A percentile compares a stretch with the other conserved stretches of the same genome.
These are phyloP conservation scores for Pluteus cervinus DNA, from an alignment of 768 basidiomycete species.

Conservation along the genomic window DNA sequence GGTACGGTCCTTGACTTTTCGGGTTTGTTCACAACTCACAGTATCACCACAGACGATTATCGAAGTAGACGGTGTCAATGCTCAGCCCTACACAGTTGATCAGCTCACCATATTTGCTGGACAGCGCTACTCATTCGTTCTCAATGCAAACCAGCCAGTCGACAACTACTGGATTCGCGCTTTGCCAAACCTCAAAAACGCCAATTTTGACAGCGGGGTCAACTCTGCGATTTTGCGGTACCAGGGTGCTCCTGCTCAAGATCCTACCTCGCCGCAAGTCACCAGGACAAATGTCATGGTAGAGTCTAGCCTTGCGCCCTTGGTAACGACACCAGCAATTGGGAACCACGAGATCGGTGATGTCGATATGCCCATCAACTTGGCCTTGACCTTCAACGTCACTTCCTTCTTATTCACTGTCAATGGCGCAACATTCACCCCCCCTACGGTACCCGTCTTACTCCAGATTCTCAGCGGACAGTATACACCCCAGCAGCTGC, in stretches of 20 bases:
- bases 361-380: slow-evolving; percentile 32
- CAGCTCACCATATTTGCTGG: slow-evolving; percentile 34
- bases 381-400: slow-evolving; percentile 16
- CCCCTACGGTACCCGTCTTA: slow-evolving; percentile 39
- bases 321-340: slow-evolving; percentile 27
- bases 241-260: slow-evolving; percentile 28
- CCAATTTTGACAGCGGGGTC: slow-evolving; percentile 16
- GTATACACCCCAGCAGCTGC: slow-evolving; percentile 29
- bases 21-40: no score
- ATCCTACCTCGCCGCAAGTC: slow-evolving; percentile 28
- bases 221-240: slow-evolving; percentile 48
- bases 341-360: slow-evolving; percentile 30
- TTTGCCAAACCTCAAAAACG: slow-evolving; percentile 16
- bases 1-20: slow-evolving; percentile 11
- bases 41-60: slow-evolving; percentile 22
- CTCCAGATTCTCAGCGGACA: slow-evolving; percentile 46
- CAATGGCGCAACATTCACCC: slow-evolving; percentile 20
- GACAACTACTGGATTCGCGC: slow-evolving; percentile 33
- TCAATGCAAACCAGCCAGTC: slow-evolving; percentile 22
- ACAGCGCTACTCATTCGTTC: slow-evolving; percentile 30
- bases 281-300: slow-evolving; percentile 15
- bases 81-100: slow-evolving; percentile 25
- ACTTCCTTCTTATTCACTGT: slow-evolving; percentile 16
- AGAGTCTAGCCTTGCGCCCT: slow-evolving; percentile 28
- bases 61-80: slow-evolving; percentile 32